Evolutionary conservation across 2,329 filamentous ascomycete genomes (phyloP), one percentile per base, ranked within the genome.

Genomic region (Aspergillus pseudonomiae): DNA sequence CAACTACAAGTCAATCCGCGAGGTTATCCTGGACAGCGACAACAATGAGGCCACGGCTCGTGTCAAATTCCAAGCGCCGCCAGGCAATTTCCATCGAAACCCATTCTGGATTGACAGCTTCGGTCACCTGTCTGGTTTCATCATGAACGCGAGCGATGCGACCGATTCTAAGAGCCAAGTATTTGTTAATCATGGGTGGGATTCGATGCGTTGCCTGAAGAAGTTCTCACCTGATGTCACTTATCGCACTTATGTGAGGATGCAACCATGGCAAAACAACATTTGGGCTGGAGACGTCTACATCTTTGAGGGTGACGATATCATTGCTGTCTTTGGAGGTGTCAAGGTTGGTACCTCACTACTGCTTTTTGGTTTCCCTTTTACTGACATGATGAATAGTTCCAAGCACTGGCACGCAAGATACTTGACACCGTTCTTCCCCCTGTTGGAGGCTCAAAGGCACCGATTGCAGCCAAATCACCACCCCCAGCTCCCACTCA

Each of bases 171-270:
- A 85, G 69, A 84, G 85, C 68, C 83, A 84, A 58, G 85, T 88
- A 63, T 88, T 86, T 74, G 85, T 88, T 66, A 88, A 86, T 39
- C 86, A 88, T 69, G 86, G 86, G 43, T 88, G 86, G 86, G 82
- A 82, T 57, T 84, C 82, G 3, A 85, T 89, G 80, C 85, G 84
- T 67, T 83, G 85, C 68, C 77, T 85, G 50, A 83, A 83, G 72
- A 78, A 81, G 65, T 78, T 86, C 45, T 81, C 83, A 34, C 75
- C 81, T 3, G 80, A 82, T 65, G 81, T 82, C 70, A 84, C 83
- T 63, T 88, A 88, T 70, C 83, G 81, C 65, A 86, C 85, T 45
- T 88, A 88, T 70, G 86, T 88, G 59, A 84, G 86, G 71, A 89
- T 89, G 86, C 83, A 87, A 66, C 76, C 75, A 28, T 78, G 77